Evolutionary conservation across 2,329 filamentous ascomycete genomes (phyloP), one percentile per base, ranked within the genome.

Genomic region (Monosporascus sp.): DNA sequence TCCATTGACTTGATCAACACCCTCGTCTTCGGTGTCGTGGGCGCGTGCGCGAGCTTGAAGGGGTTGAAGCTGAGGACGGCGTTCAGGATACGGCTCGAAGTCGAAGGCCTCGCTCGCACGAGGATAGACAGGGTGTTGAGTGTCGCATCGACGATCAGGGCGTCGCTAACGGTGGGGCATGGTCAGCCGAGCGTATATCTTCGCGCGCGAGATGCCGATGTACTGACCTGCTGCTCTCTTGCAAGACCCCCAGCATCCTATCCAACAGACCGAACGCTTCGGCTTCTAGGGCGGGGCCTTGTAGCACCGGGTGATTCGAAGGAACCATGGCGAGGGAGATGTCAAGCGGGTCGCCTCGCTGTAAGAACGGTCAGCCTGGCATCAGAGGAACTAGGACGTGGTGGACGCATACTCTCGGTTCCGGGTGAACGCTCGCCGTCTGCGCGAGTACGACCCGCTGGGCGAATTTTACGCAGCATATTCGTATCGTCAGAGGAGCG

Each of bases 401-500:
- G 41, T 51, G 11, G 51, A 61, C 27, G 48, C 82, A 70, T 81
- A 96, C 90, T 76, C 90, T 85, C 61, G 89, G 88, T 67, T 97
- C 93, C 52, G 84, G 78, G 61, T 89, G 88, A 54, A 87, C 75
- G 47, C 90, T 90, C n/a, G 87, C 85, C 11, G 90, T 97, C 72
- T 99, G 93, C 18, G 91, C 89, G 60, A 97, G 82, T 45, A 99
- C 88, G 45, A 97, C 90, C 58, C 90, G 86, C 74, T 99, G 93
- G 38, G 90, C 87, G 70, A 99, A 99, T 72, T 99, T 99, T 79
- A 97, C 87, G 75, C 94, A 97, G 77, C 91, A 96, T 69, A 97
- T 87, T 63, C 87, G 87, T 58, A 97, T 83, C 3, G 90, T 87
- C 14, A 87, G 80, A 15, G 83, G 75, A 18, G 89, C 86, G 44